A percentile compares a stretch with the other conserved stretches of the same genome.
Evolutionary conservation across 139 green algal species (phyloP).

Genomic region (Asterochloris sp.): DNA sequence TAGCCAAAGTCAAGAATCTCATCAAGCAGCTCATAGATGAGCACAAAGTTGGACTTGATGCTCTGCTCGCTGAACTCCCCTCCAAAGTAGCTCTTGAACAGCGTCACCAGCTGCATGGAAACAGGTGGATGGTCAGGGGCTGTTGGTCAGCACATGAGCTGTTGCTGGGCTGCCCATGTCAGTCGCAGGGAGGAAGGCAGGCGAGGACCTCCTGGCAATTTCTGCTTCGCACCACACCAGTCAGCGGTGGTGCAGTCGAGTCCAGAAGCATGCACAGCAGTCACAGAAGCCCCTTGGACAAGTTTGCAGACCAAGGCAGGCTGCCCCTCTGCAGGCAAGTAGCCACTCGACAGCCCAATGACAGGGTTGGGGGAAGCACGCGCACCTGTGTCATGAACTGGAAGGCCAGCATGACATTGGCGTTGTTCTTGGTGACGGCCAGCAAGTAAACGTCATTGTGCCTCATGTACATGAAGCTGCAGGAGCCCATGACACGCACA

Average conservation of each 20-base stretch:
- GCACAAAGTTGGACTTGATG: constrained; percentile 91
- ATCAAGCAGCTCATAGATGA: constrained; percentile 97
- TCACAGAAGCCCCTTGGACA: too few relatives aligned
- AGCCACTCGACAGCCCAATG: too few relatives aligned
- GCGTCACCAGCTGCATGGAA: constrained; percentile 61
- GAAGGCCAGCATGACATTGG: constrained; percentile 90
- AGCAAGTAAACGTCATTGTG: constrained; percentile 91
- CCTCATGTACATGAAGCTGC: constrained; percentile 86
- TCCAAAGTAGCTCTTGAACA: constrained; percentile 89
- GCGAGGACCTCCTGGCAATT: too few relatives aligned
- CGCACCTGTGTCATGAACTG: constrained; percentile 84
- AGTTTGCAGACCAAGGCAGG: too few relatives aligned
- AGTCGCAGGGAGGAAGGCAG: background rate
- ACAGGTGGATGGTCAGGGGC: background rate
- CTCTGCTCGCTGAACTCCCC: constrained; percentile 79
- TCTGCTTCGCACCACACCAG: too few relatives aligned
- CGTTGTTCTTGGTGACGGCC: constrained; percentile 83
- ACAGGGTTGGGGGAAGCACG: too few relatives aligned
- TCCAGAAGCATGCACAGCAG: background rate
- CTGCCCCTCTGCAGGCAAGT: too few relatives aligned
- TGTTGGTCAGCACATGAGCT: too few relatives aligned
- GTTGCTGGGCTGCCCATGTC: background rate
- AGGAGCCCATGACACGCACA: constrained; percentile 74
- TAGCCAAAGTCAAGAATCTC: constrained; percentile 86
- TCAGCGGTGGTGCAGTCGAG: background rate